phyloP scores from a whole-genome alignment of 2,329 filamentous ascomycete species.

The Sporothrix euskadiensis region DNA sequence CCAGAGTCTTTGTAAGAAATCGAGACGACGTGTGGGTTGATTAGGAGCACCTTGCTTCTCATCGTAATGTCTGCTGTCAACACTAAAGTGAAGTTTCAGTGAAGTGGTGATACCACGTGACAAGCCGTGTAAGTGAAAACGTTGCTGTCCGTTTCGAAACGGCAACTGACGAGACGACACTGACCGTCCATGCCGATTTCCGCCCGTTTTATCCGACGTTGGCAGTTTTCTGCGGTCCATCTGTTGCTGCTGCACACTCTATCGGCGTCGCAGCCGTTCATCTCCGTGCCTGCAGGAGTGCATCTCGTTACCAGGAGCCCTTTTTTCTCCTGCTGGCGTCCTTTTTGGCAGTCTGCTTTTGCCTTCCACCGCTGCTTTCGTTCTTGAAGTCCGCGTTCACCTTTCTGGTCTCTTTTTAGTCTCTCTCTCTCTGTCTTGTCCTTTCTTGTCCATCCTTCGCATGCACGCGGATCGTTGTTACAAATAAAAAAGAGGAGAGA shows the following conservation, averaged over 20 bases:
- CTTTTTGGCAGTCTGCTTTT: neutral
- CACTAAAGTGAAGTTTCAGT: neutral
- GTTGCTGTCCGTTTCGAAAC: neutral
- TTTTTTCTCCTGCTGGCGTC: neutral
- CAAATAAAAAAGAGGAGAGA: no score
- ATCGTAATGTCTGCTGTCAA: neutral
- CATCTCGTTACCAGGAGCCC: neutral
- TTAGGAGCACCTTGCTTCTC: neutral
- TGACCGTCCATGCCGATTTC: neutral
- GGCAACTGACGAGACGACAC: neutral
- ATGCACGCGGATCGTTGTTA: neutral
- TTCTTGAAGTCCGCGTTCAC: neutral
- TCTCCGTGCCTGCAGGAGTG: neutral
- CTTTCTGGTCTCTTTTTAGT: neutral
- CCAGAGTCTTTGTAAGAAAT: no score
- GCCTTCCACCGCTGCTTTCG: neutral
- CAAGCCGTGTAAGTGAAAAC: constrained; percentile 1
- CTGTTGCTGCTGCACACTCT: no score
- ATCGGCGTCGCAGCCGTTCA: neutral
- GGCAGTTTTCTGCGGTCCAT: no score
- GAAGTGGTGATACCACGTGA: neutral
- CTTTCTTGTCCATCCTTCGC: neutral
- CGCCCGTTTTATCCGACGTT: neutral
- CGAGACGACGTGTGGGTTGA: no score
- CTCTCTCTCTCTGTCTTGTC: neutral